These are phyloP conservation scores for Austroboletus novae-zelandiae DNA, from an alignment of 1,284 basidiomycete species.

Conservation along the genomic window DNA sequence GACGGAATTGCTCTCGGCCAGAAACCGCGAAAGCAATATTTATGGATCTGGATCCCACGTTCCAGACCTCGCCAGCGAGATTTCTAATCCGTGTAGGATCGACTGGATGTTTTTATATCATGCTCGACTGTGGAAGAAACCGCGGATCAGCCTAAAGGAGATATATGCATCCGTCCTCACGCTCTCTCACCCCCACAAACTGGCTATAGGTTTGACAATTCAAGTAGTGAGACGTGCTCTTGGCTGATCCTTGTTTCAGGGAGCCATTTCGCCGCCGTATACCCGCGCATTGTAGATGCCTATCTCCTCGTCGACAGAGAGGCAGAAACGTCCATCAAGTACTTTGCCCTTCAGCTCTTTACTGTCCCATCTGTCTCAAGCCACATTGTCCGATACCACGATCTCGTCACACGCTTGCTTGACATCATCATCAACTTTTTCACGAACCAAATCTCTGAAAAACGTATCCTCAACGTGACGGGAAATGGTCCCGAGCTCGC, in stretches of 20 bases:
- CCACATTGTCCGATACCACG: conserved; percentile 74
- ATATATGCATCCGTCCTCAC: conserved; percentile 79
- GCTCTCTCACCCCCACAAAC: conserved; percentile 72
- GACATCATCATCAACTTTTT: conserved; percentile 86
- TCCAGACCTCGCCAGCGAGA: conserved; percentile 47
- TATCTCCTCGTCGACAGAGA: conserved; percentile 91
- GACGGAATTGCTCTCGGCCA: conserved; percentile 63
- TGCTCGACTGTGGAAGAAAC: conserved; percentile 80
- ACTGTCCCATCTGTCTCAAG: conserved; percentile 83
- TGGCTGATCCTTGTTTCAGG: conserved; percentile 44
- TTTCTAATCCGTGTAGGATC: conserved; percentile 58
- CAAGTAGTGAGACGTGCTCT: background rate
- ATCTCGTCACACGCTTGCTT: conserved; percentile 74
- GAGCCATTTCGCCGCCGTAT: conserved; percentile 80
- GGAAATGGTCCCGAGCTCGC: conserved; percentile 19
- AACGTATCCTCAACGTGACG: conserved; percentile 56
- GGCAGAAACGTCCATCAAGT: conserved; percentile 90
- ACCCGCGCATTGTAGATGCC: conserved; percentile 84
- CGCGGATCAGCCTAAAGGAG: conserved; percentile 77
- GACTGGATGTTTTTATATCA: conserved; percentile 80
- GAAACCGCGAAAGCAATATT: conserved; percentile 47
- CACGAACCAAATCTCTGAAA: conserved; percentile 76
- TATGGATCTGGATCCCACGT: conserved; percentile 32
- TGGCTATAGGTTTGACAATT: conserved; percentile 62
- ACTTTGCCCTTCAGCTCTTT: conserved; percentile 88